phyloP scores from a whole-genome alignment of 2,329 filamentous ascomycete genomes.

The Aspergillus hortae region DNA sequence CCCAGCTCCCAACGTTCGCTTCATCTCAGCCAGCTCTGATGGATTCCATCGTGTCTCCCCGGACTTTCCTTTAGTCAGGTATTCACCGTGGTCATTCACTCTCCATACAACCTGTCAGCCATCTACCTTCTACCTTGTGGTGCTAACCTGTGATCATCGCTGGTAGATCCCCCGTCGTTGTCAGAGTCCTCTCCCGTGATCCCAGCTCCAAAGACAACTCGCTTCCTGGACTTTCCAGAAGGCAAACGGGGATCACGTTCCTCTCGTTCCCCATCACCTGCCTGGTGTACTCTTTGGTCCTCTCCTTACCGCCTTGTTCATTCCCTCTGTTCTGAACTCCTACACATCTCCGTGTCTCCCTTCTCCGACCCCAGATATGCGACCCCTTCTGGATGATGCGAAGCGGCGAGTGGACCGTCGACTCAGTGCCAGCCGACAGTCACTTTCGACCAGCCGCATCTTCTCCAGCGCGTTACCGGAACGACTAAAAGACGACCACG shows the following conservation, averaged over 20 bases:
- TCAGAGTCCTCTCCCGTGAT: conserved; percentile 6
- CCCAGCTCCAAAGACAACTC: conserved; percentile 3
- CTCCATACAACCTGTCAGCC: background rate
- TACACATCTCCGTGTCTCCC: background rate
- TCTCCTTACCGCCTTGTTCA: background rate
- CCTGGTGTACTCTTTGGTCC: background rate
- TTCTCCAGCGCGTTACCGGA: conserved; percentile 55
- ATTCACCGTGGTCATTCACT: background rate
- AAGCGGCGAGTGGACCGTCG: conserved; percentile 42
- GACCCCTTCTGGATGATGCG: conserved; percentile 36
- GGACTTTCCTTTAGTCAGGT: background rate
- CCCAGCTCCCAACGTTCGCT: background rate
- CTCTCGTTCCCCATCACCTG: conserved; percentile 10
- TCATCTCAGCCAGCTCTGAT: background rate
- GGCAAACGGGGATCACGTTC: conserved; percentile 1
- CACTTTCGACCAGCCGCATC: conserved; percentile 39
- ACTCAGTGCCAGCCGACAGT: conserved; percentile 40
- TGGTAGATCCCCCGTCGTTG: background rate
- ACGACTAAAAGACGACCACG: conserved; percentile 55
- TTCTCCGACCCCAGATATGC: conserved; percentile 21
- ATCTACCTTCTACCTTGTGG: no score
- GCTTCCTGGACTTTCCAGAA: conserved; percentile 4
- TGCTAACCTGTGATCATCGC: background rate
- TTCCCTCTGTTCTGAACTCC: background rate
- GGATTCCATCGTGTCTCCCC: background rate